These are phyloP conservation scores for Prunus yedoensis DNA, from an alignment of 331 rosid species.

Conservation along the genomic window DNA sequence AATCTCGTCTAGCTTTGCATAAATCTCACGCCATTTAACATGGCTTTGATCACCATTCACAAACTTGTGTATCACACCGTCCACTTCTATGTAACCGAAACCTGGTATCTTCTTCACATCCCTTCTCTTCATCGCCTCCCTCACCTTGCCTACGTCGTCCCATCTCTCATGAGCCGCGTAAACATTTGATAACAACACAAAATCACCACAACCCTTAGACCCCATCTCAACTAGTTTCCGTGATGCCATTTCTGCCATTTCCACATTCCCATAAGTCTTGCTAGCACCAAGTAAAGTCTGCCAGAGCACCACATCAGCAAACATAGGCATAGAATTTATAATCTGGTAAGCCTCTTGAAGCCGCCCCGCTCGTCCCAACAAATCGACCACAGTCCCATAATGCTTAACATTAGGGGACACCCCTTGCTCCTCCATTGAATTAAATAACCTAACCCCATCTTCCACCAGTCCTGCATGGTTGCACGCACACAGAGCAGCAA, in stretches of 20 bases:
- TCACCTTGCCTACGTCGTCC: conserved; percentile 80
- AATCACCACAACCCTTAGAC: conserved; percentile 77
- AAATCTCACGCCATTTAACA: conserved; percentile 49
- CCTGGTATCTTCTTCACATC: conserved; percentile 87
- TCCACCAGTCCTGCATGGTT: conserved; percentile 87
- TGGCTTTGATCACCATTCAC: conserved; percentile 75
- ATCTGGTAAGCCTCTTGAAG: conserved; percentile 70
- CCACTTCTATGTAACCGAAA: conserved; percentile 75
- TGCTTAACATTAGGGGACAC: conserved; percentile 67
- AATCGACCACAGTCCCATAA: conserved; percentile 78
- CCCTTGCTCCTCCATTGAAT: conserved; percentile 47
- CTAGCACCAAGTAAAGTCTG: conserved; percentile 89
- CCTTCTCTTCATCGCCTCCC: conserved; percentile 63
- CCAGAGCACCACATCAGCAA: conserved; percentile 80
- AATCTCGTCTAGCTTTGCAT: conserved; percentile 83
- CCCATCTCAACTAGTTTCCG: conserved; percentile 80
- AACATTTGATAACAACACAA: conserved; percentile 77
- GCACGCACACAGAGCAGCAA: conserved; percentile 71
- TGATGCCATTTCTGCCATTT: conserved; percentile 80
- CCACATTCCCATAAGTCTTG: conserved; percentile 81
- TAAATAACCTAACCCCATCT: conserved; percentile 66
- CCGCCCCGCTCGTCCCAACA: conserved; percentile 85
- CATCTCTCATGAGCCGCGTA: conserved; percentile 81
- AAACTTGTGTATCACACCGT: conserved; percentile 64
- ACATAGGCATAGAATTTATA: conserved; percentile 56